Percentiles rank a stretch among this genome's conserved stretches.
Conservation (phyloP, 805 yeast species). For the Phaffomyces thermotolerans region DNA sequence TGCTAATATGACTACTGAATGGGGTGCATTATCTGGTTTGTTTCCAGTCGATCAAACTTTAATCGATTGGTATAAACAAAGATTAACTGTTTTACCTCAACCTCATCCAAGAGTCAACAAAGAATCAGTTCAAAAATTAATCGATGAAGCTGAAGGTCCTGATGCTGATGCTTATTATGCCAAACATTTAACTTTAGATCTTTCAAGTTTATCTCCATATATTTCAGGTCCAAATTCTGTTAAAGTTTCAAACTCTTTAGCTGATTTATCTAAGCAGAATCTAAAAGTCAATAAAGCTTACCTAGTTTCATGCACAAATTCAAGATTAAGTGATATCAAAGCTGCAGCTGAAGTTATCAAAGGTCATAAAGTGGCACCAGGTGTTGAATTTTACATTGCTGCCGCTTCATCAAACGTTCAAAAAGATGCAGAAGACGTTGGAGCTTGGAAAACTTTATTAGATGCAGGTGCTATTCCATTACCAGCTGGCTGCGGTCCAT, state of each 20-base stretch:
- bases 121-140: constrained; percentile 47
- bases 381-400: constrained; percentile 94
- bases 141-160: constrained; percentile 36
- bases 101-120: constrained; percentile 80
- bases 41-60: constrained; percentile 90
- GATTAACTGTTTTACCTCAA: constrained; percentile 49
- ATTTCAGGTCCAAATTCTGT: constrained; percentile 98
- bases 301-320: constrained; percentile 95
- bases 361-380: constrained; percentile 76
- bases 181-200: constrained; percentile 76
- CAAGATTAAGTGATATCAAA: constrained; percentile 84
- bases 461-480: constrained; percentile 93
- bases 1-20: constrained; percentile 97
- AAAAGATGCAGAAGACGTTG: constrained; percentile 80
- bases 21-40: constrained; percentile 97
- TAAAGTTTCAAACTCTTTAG: constrained; percentile 74
- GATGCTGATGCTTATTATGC: constrained; percentile 83
- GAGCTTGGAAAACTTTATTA: constrained; percentile 86
- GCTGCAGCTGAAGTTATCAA: constrained; percentile 86
- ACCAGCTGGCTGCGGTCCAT: constrained; percentile 99
- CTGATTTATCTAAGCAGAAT: constrained; percentile 64
- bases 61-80: constrained; percentile 67
- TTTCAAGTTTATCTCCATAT: constrained; percentile 75
- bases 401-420: constrained; percentile 95
- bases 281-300: constrained; percentile 89